Percentiles rank a stretch among this genome's conserved stretches.
Conservation (phyloP, 305 asterid species). For the Andrographis paniculata region DNA sequence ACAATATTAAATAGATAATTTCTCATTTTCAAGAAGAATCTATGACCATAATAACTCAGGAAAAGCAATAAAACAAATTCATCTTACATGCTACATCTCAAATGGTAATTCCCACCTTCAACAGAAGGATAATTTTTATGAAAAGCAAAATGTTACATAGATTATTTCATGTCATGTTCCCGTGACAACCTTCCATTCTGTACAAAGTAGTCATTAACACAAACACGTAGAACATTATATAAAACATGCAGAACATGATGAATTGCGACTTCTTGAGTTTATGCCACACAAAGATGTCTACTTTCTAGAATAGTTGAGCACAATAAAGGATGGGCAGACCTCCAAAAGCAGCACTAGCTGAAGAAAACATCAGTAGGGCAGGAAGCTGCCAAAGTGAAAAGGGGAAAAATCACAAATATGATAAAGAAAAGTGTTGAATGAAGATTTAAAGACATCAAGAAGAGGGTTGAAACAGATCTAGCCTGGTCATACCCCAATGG, state of each 20-base stretch:
- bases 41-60: neutral
- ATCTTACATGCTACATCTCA: too few species aligned
- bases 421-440: neutral
- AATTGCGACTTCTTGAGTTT: too few species aligned
- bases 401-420: neutral
- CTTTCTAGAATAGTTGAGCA: slow-evolving; percentile 7
- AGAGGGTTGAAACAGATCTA: neutral
- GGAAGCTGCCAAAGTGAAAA: slow-evolving; percentile 41
- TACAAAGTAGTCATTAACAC: too few species aligned
- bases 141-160: too few species aligned
- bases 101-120: too few species aligned
- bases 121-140: too few species aligned
- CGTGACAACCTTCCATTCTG: too few species aligned
- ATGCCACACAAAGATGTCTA: slow-evolving; percentile 6
- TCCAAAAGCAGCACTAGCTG: slow-evolving; percentile 72
- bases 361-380: slow-evolving; percentile 49
- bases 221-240: too few species aligned
- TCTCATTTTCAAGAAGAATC: too few species aligned
- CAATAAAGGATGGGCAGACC: slow-evolving; percentile 28
- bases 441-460: neutral
- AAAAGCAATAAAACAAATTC: neutral
- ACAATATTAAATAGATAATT: too few species aligned
- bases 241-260: too few species aligned
- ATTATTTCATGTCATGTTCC: too few species aligned
- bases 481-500: slow-evolving; percentile 50